Base-by-base conservation (phyloP, 2,329 filamentous ascomycete species). In the Beauveria scarabaeidicola region DNA sequence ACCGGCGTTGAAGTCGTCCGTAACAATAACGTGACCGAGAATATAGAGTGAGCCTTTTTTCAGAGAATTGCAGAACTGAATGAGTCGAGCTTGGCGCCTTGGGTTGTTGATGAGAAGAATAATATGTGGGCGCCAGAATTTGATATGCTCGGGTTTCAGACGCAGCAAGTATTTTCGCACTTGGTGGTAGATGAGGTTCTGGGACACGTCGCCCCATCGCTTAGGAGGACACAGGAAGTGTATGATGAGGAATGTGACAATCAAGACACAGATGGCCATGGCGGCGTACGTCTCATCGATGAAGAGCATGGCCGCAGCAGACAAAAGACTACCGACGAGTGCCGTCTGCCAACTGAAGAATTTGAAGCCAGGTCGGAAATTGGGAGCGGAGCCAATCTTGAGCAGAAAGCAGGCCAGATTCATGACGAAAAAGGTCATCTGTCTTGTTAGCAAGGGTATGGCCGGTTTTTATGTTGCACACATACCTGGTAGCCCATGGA, bases 41-140 rank as follows among this genome's bases (percentile, higher is more conserved):
- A 96, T 89, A 69, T 94, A 96, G 1, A 96, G 72, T 0, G 85
- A 86, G 0, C 91, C 91, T 68, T 96, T 96, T 70, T 96, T 96
- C 70, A 96, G 76, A 0, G 90, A 91, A 70, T 96, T 96, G 73
- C 91, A 96, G 66, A 96, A 96, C 61, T 92, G 89, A 2, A 96
- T 93, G 44, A 96, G 80, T 46, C 89, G 87, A 57, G 89, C 91
- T 69, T 94, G 89, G 6, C 81, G 82, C n/a, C 91, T 81, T 4
- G 90, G 88, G 66, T 94, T 84, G 68, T 93, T 94, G 64, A 94
- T 84, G 57, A 96, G 82, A 0, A 96, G 78, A 52, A 96, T 82
- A 47, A 96, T 92, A 64, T 95, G 91, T 0, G 91, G 91, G 55
- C 91, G 81, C 91, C 91, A 96, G 70, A 95, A 96, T 68, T 96